Evolutionary conservation across 371 early-diverging fungal species (phyloP), one percentile per base, ranked within the genome.

Genomic region (Apophysomyces variabilis): DNA sequence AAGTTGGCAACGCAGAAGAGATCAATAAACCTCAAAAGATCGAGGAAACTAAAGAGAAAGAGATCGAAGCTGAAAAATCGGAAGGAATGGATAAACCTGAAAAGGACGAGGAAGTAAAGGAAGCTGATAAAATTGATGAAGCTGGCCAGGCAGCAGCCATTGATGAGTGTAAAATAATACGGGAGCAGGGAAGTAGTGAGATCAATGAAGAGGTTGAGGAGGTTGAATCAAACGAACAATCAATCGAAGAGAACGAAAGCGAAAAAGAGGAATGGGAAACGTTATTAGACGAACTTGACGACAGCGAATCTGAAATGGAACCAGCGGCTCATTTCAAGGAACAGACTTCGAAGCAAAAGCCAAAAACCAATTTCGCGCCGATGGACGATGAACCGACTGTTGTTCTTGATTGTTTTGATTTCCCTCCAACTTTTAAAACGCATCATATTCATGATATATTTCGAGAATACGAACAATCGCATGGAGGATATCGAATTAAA

Each of bases 401-500:
- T 79, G 16, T 64, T 41, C 60, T 86, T 57, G 86, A 86, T 68
- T 73, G 83, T 18, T 78, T 76, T 41, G 82, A 74, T 66, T 84
- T 86, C 60, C 82, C 86, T 26, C 62, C 82, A 18, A 66, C 80
- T 5, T 82, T 82, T 66, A 80, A 82, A 64, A 82, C 86, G 7
- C 71, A 78, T 47, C 83, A 86, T 56, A 60, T 86, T 35, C 85
- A 83, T 37, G 84, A 80, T 43, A 83, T 86, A 58, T 86, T 86
- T 66, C 73, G 79, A 18, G 70, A 78, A 38, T 86, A 72, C 41
- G 86, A 84, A 60, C 76, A 79, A 58, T 73, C 74, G 60, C 83
- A 82, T 61, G 91, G 91, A 36, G 91, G 91, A 1, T 91, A 87
- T 70, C 81, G 87, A 74, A 85, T 91, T 68, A 91, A 90, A 66